Base-by-base conservation (phyloP, 176 grass and related monocot genomes). In the Cocos nucifera region DNA sequence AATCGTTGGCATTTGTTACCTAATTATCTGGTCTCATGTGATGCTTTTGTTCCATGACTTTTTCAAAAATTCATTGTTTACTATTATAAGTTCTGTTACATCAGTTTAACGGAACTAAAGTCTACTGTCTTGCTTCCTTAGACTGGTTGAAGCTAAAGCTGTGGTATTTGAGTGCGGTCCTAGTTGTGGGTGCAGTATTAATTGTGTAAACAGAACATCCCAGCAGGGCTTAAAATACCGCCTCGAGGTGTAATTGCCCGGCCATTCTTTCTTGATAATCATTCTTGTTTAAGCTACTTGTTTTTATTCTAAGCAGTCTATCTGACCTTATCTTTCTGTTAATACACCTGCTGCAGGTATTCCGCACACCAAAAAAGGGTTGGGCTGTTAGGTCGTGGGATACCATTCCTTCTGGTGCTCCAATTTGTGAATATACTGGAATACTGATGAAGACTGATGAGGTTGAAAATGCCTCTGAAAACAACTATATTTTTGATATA, bases 361-460 rank as follows among this genome's bases (percentile, higher is more conserved):
- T 88, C 30, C 87, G 84, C 65, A 91, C 87, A 17, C 77, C 80
- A 19, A 82, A 66, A 3, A 97, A 91, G 65, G 92, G 92, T 57
- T 97, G 92, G 92, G 92, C 81, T 18, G 92, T 97, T 25, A 81
- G 83, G 55, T 80, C 87, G 23, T 97, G 92, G 92, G 87, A 91
- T 7, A 85, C 81, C 3, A 97, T 97, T 61, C 92, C 89, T 22
- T 69, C 92, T 25, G 92, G 92, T 39, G 92, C 92, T 20, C 92
- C 87, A 19, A 77, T 97, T 15, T 97, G 92, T 73, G 92, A 97
- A 15, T 97, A 97, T 8, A 77, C 64, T 0, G 92, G 92, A 3
- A 83, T 88, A 58, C 65, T 97, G 8, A 90, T 29, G 51, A 86
- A 62, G 58, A 79, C 92, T 0, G 84, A 91, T 26, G 92, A 97